A percentile compares a stretch with the other conserved stretches of the same genome.
phyloP scores from a whole-genome alignment of 164 flowering plant species.

The Sextonia rubra region DNA sequence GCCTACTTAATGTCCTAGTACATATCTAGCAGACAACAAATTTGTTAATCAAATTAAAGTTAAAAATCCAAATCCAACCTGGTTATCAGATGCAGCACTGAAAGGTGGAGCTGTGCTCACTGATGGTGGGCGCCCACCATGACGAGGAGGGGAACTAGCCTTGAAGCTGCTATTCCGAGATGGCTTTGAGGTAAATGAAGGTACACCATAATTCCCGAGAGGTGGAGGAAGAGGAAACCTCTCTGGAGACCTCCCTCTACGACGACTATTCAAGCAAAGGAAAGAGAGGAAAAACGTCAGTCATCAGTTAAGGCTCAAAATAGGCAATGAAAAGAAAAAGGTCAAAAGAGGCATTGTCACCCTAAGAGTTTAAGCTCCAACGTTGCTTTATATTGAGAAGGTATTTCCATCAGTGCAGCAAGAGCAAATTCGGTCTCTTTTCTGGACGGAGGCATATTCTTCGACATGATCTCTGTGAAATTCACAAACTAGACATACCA shows the following conservation, averaged over 20 bases:
- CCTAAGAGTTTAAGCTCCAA: constrained; percentile 56
- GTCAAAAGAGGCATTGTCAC: constrained; percentile 22
- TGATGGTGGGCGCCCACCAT: background rate
- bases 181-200: constrained; percentile 35
- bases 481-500: constrained; percentile 59
- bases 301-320: background rate
- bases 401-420: constrained; percentile 77
- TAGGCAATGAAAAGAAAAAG: background rate
- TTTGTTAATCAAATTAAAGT: background rate
- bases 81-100: constrained; percentile 24
- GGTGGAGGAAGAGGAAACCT: constrained; percentile 79
- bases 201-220: constrained; percentile 14
- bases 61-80: constrained; percentile 6
- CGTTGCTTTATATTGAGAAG: constrained; percentile 76
- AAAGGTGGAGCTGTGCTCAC: constrained; percentile 47
- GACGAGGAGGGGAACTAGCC: constrained; percentile 23
- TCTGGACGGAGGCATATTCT: constrained; percentile 37
- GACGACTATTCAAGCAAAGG: constrained; percentile 27
- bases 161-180: constrained; percentile 12
- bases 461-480: constrained; percentile 73
- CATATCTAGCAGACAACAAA: no score
- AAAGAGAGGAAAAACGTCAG: background rate
- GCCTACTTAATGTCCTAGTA: no score
- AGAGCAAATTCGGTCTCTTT: constrained; percentile 76
- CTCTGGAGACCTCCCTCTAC: constrained; percentile 37